Evolutionary conservation across 192 early-diverging fungal species (phyloP), one percentile per base, ranked within the genome.

Genomic region (Podila epigama): DNA sequence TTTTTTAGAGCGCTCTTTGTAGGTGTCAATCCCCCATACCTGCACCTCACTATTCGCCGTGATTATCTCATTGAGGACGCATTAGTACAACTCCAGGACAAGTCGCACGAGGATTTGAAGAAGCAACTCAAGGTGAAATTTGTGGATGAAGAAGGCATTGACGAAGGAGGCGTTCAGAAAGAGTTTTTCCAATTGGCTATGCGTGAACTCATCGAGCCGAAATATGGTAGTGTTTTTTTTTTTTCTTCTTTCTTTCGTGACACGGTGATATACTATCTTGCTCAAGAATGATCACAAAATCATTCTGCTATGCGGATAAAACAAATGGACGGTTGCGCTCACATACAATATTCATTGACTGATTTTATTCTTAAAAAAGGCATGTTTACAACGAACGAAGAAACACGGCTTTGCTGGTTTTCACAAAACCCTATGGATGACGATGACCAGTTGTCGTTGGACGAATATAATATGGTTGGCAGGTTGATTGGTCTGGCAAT

Each of bases 121-220:
- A 97, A 96, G 72, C 95, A 95, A 71, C 85, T 97, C 25, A 86
- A 94, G 41, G 90, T 97, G 55, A 86, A 93, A 35, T 97, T 97
- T 87, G 89, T 95, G 1, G 94, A 94, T 28, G 96, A 97, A 62
- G 95, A 97, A 66, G 96, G 93, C 28, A 91, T 97, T 13, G 95
- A 96, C 67, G 94, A 95, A 62, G 96, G 96, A 51, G 96, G 96
- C 12, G 91, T 97, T 32, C 93, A 94, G 58, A 96, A 96, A 68
- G 96, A 97, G 82, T 97, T 95, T 82, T 96, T 97, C 66, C 90
- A 94, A 57, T 85, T 96, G 28, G 88, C 96, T 16, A 92, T 96
- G 42, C 86, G 93, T 58, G 93, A 96, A 36, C 84, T 97, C 25
- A 95, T 96, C 81, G 92, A 93, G 63, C 83, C 85, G 10, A 89